Percentiles rank a stretch among this genome's conserved stretches.
phyloP scores from a whole-genome alignment of 2,329 filamentous ascomycete species.

The Aspergillus sp. region DNA sequence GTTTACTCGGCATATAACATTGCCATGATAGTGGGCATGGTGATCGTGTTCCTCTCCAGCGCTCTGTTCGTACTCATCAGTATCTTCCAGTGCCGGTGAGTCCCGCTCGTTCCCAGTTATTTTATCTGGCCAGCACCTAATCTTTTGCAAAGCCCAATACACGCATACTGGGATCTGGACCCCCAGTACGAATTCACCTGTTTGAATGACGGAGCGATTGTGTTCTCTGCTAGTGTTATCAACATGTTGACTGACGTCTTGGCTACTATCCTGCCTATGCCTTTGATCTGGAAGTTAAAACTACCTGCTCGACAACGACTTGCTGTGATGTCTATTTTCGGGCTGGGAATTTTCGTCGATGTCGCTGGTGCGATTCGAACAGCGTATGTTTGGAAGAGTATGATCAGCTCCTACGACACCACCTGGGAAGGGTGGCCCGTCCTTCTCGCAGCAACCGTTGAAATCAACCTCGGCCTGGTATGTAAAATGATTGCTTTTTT shows the following conservation, averaged over 20 bases:
- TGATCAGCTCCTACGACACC: conserved; percentile 31
- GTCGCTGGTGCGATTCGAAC: conserved; percentile 36
- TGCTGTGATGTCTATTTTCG: conserved; percentile 41
- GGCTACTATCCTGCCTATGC: conserved; percentile 39
- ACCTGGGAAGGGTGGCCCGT: conserved; percentile 39
- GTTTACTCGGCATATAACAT: conserved; percentile 26
- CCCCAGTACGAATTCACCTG: conserved; percentile 29
- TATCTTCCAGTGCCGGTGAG: conserved; percentile 44
- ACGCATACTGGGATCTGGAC: conserved; percentile 33
- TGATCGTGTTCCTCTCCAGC: conserved; percentile 31
- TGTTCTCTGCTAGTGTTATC: conserved; percentile 37
- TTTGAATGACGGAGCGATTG: conserved; percentile 27
- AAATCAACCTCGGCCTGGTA: conserved; percentile 39
- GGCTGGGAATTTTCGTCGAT: conserved; percentile 36
- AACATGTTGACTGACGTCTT: conserved; percentile 41
- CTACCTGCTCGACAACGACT: conserved; percentile 36
- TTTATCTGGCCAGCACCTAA: conserved; percentile 8
- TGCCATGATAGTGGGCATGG: conserved; percentile 24
- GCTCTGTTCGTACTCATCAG: conserved; percentile 33
- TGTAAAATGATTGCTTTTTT: conserved; percentile 2
- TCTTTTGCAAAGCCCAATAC: conserved; percentile 26
- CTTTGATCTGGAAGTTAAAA: conserved; percentile 41
- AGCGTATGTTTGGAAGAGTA: conserved; percentile 34
- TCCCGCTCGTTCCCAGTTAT: not conserved
- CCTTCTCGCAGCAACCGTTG: conserved; percentile 30